Evolutionary conservation across 116 monocot species (phyloP), one percentile per base, ranked within the genome.

Genomic region (Cymodocea nodosa): DNA sequence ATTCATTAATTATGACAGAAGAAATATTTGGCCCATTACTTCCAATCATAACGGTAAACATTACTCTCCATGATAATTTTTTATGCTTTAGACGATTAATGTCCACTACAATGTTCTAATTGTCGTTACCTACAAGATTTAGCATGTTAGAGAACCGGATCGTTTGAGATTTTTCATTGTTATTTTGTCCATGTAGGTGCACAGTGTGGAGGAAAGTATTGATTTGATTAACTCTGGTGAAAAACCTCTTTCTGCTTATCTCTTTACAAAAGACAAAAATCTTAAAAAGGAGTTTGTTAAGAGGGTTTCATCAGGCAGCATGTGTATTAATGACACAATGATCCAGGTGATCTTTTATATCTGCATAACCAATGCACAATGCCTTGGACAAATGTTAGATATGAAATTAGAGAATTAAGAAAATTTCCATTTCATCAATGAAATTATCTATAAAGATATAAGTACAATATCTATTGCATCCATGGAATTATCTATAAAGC

Each of bases 11-110:
- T 24, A 95, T 95, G 95, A 81, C 78, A 19, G 87, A 87, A 18
- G 95, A 95, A 71, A 83, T 95, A 25, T 95, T 95, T 68, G 95
- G 95, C 30, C 95, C 95, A 17, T 69, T 90, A 49, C 85, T 95
- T 66, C 87, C 90, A 19, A 83, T 95, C 49, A 17, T 87, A 56
- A 81, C 79, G 17, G 95, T 95, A 72, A 71, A 75, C 55, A 67
- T 19, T 36, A 25, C 18, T 61, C 65, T n/a, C 4, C 20, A 17
- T 1, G 20, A 56, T 68, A 40, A n/a, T 40, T 25, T 19, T 2
- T 30, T 15, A 3, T 44, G 44, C 6, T 11, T 30, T 44, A 44
- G 11, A 44, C 14, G 17, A 49, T 62, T 4, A 60, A 63, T 18
- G 20, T 7, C 56, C 18, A 20, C 18, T 56, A 19, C 56, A 23